Evolutionary conservation across 371 early-diverging fungal species (phyloP).

Genomic region (Rozella allomycis): DNA sequence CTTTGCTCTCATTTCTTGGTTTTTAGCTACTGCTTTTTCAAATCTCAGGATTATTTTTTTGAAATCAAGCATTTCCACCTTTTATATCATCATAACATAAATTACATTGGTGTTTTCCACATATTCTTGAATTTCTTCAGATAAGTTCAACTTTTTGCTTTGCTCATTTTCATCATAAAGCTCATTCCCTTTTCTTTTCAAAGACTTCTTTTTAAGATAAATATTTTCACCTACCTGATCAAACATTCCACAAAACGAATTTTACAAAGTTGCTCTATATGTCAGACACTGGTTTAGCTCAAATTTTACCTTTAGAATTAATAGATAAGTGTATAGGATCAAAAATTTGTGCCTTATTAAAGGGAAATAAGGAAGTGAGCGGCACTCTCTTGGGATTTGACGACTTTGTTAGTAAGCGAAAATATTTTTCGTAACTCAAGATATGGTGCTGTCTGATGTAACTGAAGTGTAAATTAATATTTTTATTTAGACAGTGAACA

Average conservation of each 20-base stretch:
- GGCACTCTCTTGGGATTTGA: slow-evolving; percentile 91
- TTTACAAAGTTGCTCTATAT: too few species aligned
- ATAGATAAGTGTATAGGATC: slow-evolving; percentile 95
- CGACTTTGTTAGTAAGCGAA: slow-evolving; percentile 66
- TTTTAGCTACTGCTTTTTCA: slow-evolving; percentile 61
- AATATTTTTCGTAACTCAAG: slow-evolving; percentile 13
- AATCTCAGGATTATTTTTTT: slow-evolving; percentile 53
- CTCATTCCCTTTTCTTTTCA: too few species aligned
- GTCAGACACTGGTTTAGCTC: too few species aligned
- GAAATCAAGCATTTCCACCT: slow-evolving; percentile 34
- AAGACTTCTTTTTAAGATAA: too few species aligned
- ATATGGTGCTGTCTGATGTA: slow-evolving; percentile 89
- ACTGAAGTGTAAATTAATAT: slow-evolving; percentile 56
- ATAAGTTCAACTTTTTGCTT: too few species aligned
- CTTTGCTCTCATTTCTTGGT: slow-evolving; percentile 64
- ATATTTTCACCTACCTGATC: too few species aligned
- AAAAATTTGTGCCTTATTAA: slow-evolving; percentile 88
- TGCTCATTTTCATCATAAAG: too few species aligned
- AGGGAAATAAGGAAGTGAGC: slow-evolving; percentile 78
- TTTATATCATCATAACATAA: too few species aligned
- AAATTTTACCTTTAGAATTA: slow-evolving; percentile 37
- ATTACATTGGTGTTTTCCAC: too few species aligned
- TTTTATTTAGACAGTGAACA: slow-evolving; percentile 28
- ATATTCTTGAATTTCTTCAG: too few species aligned
- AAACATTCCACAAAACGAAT: too few species aligned